Evolutionary conservation across 352 stramenopile species (phyloP), one percentile per base, ranked within the genome.

Genomic region (Globisporangium paroecandrum): DNA sequence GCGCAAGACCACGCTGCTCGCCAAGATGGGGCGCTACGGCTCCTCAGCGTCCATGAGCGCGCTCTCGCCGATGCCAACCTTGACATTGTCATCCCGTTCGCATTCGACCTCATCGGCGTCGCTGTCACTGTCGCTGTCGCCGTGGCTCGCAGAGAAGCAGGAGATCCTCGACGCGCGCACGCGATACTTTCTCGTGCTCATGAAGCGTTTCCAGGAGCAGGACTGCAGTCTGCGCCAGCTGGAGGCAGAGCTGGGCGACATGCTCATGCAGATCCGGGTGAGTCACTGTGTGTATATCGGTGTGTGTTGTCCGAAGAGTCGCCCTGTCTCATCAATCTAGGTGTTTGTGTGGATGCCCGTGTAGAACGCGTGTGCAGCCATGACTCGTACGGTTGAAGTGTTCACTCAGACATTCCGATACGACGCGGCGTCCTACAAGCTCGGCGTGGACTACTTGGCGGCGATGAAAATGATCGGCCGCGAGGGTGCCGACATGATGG

Each of bases 231-330:
- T 93, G 7, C 64, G 74, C 13, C 69, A 73, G 20, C 73, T 93
- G 3, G 81, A 93, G 68, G 56, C 61, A 0, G 71, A 87, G 58
- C 64, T 89, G 47, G 62, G 34, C 24, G 74, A 76, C 18, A 89
- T 93, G 81, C 68, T 91, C 27, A 43, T 77, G 22, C 78, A 91
- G 60, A 66, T 93, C 51, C 81, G 89, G 69, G 81, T 86, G 13
- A 54, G 36, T 10, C 22, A 5, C n/a, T 32, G 38, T 62, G 27
- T 62, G 34, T 20, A 15, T 46, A 2, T 49, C 5, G 8, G 41
- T 49, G 18, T n/a, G 27, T 61, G 34, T 34, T 12, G 38, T 46
- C 38, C 18, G 46, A 43, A 67, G n/a, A 29, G 34, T 55, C 54
- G 1, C 18, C 25, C 9, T 41, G 6, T 29, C 25, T 59, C 12